Evolutionary conservation across 805 yeast genomes (phyloP), one percentile per base, ranked within the genome.

Genomic region (Metschnikowia colocasiae): DNA sequence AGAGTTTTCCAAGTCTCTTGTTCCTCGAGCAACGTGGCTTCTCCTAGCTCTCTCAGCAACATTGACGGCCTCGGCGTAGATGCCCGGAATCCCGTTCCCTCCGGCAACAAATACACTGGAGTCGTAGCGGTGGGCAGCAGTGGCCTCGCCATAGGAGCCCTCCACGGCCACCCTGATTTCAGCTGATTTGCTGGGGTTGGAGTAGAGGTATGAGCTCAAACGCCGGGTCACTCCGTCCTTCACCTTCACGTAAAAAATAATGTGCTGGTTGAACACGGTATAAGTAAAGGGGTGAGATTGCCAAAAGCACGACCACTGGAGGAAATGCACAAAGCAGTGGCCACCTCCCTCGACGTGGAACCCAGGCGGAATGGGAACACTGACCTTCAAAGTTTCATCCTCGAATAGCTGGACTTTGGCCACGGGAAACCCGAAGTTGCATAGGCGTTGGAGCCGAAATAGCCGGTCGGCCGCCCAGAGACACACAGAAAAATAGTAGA

Each of bases 221-320:
- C 49, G 34, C 10, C 49, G 32, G 0, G 74, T 69, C 7, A 69
- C 57, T 6, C 74, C 74, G 8, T 60, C 58, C 46, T 69, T 69
- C 18, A 64, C 69, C 50, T 69, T 68, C 18, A 61, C 54, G 46
- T 60, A 68, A 22, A 68, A 56, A 2, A 63, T 49, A 4, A 53
- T 45, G 22, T 52, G 8, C 19, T 35, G 48, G 23, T 40, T 50
- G 19, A 52, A 16, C 9, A 52, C 48, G 5, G 70, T 65, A 45
- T 65, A 68, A 0, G 87, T 81, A 54, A 83, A 83, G 2, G 89
- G 89, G 60, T 83, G 88, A 0, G 87, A 80, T 55, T 83, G 83
- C 80, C 83, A 79, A 56, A 80, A 78, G 55, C 76, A 63, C 30
- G 66, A 53, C 37, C 71, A 68, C 29, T 57, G 65, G 37, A 80